These are phyloP conservation scores for Cryptococcus sp. DNA, from an alignment of 1,284 basidiomycete genomes.

Conservation along the genomic window DNA sequence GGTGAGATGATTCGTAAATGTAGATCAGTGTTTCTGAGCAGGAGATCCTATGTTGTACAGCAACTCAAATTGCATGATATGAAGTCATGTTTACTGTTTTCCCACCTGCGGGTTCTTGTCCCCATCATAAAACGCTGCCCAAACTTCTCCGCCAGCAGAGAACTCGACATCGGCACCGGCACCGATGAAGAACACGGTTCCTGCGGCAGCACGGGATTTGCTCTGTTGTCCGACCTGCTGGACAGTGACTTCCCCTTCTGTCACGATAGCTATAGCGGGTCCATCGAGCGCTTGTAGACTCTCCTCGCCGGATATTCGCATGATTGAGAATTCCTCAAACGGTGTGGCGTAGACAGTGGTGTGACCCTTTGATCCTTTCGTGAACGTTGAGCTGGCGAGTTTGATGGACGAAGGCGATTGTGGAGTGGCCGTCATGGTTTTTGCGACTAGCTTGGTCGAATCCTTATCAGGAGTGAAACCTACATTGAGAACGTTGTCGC, in stretches of 20 bases:
- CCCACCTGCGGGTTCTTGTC: slow-evolving; percentile 18
- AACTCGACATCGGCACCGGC: slow-evolving; percentile 18
- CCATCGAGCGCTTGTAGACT: slow-evolving; percentile 22
- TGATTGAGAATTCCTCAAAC: slow-evolving; percentile 33
- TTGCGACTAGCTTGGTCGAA: slow-evolving; percentile 21
- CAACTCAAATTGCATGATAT: no score
- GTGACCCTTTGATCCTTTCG: slow-evolving; percentile 13
- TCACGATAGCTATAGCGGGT: slow-evolving; percentile 25
- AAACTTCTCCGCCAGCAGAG: slow-evolving; percentile 19
- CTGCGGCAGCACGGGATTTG: slow-evolving; percentile 8
- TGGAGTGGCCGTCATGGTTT: slow-evolving; percentile 25
- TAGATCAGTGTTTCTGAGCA: no score
- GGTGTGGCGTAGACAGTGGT: slow-evolving; percentile 23
- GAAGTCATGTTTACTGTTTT: slow-evolving; percentile 3
- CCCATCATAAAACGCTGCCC: slow-evolving; percentile 37
- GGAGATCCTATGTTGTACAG: no score
- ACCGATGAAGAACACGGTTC: slow-evolving; percentile 29
- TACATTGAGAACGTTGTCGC: slow-evolving; percentile 47
- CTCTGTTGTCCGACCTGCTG: slow-evolving; percentile 4
- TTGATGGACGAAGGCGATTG: slow-evolving; percentile 9
- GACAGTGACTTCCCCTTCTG: slow-evolving; percentile 8
- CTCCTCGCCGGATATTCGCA: slow-evolving; percentile 21
- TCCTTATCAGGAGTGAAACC: slow-evolving; percentile 44
- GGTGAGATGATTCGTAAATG: no score
- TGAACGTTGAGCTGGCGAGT: slow-evolving; percentile 9